Evolutionary conservation across 75 land plant genomes (phyloP), one percentile per base, ranked within the genome.

Genomic region (Ceratopteris richardii): DNA sequence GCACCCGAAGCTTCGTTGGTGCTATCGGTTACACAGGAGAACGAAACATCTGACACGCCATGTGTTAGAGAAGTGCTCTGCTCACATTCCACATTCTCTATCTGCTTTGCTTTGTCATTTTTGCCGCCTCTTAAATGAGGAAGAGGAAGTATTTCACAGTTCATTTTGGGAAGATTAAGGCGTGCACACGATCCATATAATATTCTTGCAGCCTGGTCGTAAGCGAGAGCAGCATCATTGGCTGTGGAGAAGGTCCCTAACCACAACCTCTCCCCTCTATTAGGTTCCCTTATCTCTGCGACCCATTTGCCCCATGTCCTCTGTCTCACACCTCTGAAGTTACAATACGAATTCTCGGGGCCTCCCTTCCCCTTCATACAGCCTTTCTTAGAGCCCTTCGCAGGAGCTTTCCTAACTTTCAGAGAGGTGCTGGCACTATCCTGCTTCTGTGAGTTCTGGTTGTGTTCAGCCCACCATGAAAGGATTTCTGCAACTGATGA

Each of bases 231-330:
- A 20, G 88, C 88, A 12, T 54, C 88, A 63, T 81, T 84, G 4
- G 84, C 88, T 5, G 88, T 84, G 27, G 76, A 76, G 53, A 80
- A 84, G 2, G 88, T 84, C 18, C 88, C 88, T 0, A 84, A 73
- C 88, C 88, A 84, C 17, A 84, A 69, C 29, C 88, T 56, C 14
- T 83, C 78, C 11, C 85, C 84, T 48, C 77, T 75, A 18, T 74
- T 74, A 0, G 88, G 88, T 28, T 83, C 82, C 1, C 88, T 57
- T 22, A 84, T 84, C 50, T 84, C 88, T 1, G 88, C 88, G 25
- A 81, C 88, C 80, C 82, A 84, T 46, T 83, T 78, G 26, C 88
- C 88, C 88, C 88, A 84, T 25, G 88, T 84, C 42, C 88, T 71
- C 44, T 77, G 79, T 20, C 88, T 55, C 16, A 84, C 88, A 29